Conservation (phyloP, 805 yeast species). For the Pichia pseudocactophila region DNA sequence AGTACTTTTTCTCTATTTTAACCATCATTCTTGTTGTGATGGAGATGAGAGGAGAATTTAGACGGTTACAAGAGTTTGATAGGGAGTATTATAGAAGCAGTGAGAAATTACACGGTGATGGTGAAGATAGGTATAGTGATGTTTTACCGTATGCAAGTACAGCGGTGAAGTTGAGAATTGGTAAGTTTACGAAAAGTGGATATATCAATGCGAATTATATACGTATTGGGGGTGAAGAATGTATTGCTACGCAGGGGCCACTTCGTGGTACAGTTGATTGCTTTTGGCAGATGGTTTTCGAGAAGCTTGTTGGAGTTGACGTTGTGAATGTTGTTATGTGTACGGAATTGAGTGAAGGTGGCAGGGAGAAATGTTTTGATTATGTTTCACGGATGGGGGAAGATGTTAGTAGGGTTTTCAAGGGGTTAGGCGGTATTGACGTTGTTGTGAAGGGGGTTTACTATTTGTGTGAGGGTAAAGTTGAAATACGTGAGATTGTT, state of each 20-base stretch:
- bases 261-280: conserved; percentile 30
- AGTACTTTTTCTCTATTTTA: not conserved
- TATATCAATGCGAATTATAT: conserved; percentile 33
- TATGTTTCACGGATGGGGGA: conserved; percentile 5
- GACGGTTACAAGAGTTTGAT: conserved; percentile 1
- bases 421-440: not conserved
- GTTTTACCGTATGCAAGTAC: conserved; percentile 57
- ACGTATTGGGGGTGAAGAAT: conserved; percentile 17
- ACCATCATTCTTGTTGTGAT: no score
- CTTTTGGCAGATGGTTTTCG: conserved; percentile 31
- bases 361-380: conserved; percentile 31
- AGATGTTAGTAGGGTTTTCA: not conserved
- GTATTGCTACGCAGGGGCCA: conserved; percentile 69
- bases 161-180: not conserved
- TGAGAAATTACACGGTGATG: not conserved
- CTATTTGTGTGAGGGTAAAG: not conserved
- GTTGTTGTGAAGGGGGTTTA: not conserved
- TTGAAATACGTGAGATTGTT: conserved; percentile 8
- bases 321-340: conserved; percentile 56
- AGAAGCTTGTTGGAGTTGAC: conserved; percentile 17
- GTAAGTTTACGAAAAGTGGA: conserved; percentile 24
- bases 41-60: not conserved
- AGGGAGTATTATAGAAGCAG: not conserved
- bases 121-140: conserved; percentile 47
- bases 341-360: conserved; percentile 48